Base-by-base conservation (phyloP, 805 yeast species). In the Hermanozyma aechmeae region DNA sequence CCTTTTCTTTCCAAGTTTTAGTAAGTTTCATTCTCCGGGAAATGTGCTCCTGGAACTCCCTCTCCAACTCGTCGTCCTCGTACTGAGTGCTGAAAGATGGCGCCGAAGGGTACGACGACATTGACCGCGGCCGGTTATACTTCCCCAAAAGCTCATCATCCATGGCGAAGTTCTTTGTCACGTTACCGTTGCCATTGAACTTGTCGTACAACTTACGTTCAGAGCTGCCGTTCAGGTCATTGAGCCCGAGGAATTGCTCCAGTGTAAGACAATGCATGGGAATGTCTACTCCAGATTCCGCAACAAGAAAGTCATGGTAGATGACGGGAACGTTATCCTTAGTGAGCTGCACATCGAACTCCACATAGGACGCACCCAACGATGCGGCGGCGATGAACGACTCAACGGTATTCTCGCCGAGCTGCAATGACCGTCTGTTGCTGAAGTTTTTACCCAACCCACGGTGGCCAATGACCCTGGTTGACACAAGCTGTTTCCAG, bases 321-420 rank as follows among this genome's bases (percentile, higher is more conserved):
- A 89, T 81, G 5, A 89, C 97, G 3, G 97, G 96, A 8, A 84
- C 76, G 39, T 66, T 65, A 52, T 89, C 97, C 48, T 86, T 85
- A 11, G 97, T 89, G 42, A 89, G 62, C 50, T 89, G 97, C 26
- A 89, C 97, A 55, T 89, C 97, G 51, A 89, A 89, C 56, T 89
- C 97, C 29, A 89, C 96, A 47, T 89, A 89, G 3, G 94, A 79
- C 1, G 97, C 97, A 23, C 97, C 97, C 40, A 89, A 61, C 2
- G 94, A 85, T 0, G 96, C 95, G 0, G 97, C 97, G 9, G 95
- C 94, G 48, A 89, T 81, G 45, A 89, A 89, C 0, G 95, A 82
- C 45, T 89, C 96, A 13, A 89, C 80, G 0, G 97, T 89, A 51
- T 89, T 89, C 47, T 89, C 97, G 24, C 97, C 97, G 35, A 89